Evolutionary conservation across 768 basidiomycete species (phyloP).

Genomic region (Postia placenta): DNA sequence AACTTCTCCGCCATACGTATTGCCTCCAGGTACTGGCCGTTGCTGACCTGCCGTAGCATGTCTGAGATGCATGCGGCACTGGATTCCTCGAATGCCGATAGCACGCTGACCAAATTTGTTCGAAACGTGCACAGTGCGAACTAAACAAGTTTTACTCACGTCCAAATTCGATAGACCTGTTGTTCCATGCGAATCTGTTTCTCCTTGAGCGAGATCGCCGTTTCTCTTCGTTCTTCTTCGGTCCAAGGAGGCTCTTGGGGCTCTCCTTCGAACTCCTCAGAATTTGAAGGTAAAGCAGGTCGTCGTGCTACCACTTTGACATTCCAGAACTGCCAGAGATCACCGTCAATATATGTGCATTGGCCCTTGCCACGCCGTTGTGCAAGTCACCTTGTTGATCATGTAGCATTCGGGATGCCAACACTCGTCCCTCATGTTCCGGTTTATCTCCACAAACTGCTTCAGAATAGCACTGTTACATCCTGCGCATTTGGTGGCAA

Average conservation of each 20-base stretch:
- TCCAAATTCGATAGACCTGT: conserved; percentile 98
- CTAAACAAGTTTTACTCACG: conserved; percentile 47
- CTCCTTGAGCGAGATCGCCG: conserved; percentile 72
- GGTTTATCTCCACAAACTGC: conserved; percentile 99
- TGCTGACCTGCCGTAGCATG: conserved; percentile 97
- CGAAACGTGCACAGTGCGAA: not conserved
- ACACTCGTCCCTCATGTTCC: conserved; percentile 96
- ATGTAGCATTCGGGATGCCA: conserved; percentile 99
- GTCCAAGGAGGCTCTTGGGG: conserved; percentile 44
- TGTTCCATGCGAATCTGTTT: conserved; percentile 95
- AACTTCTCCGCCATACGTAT: conserved; percentile 99
- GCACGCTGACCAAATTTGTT: conserved; percentile 49
- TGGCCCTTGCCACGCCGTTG: not conserved
- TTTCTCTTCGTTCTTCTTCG: conserved; percentile 79
- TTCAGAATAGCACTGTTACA: conserved; percentile 97
- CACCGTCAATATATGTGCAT: not conserved
- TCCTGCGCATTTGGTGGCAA: conserved; percentile 97
- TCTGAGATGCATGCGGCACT: conserved; percentile 98
- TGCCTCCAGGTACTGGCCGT: conserved; percentile 91
- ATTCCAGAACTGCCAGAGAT: conserved; percentile 86
- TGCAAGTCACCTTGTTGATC: conserved; percentile 84
- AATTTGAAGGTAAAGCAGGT: conserved; percentile 51
- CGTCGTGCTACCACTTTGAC: conserved; percentile 83
- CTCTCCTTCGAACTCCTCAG: conserved; percentile 37
- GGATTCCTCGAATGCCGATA: conserved; percentile 98